These are phyloP conservation scores for Podila horticola DNA, from an alignment of 192 early-diverging fungal species.

Conservation along the genomic window DNA sequence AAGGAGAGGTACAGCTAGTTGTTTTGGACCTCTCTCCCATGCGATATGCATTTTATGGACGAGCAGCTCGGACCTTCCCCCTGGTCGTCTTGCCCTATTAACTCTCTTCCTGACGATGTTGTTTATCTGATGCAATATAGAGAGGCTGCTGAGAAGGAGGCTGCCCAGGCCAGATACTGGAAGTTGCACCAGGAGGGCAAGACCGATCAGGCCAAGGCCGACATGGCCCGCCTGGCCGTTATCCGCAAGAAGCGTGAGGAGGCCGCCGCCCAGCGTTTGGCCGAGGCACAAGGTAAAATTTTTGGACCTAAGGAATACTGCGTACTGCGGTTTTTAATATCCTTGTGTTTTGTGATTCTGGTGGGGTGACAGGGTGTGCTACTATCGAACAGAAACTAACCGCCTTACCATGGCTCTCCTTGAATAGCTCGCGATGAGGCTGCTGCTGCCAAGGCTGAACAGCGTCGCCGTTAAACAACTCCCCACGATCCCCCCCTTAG, in stretches of 20 bases:
- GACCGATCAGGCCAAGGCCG: slow-evolving; percentile 64
- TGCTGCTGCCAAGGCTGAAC: slow-evolving; percentile 50
- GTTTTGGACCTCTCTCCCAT: background rate
- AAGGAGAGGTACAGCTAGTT: slow-evolving; percentile 36
- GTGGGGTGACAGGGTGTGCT: background rate
- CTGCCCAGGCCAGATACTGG: slow-evolving; percentile 58
- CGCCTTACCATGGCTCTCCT: background rate
- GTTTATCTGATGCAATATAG: slow-evolving; percentile 21
- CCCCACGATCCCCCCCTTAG: too few species aligned
- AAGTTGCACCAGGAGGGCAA: slow-evolving; percentile 63
- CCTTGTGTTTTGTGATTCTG: too few species aligned
- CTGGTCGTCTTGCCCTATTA: background rate
- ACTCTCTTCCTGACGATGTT: background rate
- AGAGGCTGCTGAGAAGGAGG: slow-evolving; percentile 64
- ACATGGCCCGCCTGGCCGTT: slow-evolving; percentile 61
- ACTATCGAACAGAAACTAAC: background rate
- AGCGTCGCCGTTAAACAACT: slow-evolving; percentile 28
- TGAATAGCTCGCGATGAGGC: slow-evolving; percentile 41
- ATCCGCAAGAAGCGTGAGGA: slow-evolving; percentile 63
- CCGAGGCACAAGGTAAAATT: slow-evolving; percentile 53
- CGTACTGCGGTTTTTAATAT: background rate
- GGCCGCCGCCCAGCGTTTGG: slow-evolving; percentile 58
- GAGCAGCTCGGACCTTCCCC: background rate
- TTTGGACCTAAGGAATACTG: background rate
- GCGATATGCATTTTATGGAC: too few species aligned